Percentiles rank a stretch among this genome's conserved stretches.
These are phyloP conservation scores for Pseudotsuga menziesii DNA, from an alignment of 75 land plant genomes.

Conservation along the genomic window DNA sequence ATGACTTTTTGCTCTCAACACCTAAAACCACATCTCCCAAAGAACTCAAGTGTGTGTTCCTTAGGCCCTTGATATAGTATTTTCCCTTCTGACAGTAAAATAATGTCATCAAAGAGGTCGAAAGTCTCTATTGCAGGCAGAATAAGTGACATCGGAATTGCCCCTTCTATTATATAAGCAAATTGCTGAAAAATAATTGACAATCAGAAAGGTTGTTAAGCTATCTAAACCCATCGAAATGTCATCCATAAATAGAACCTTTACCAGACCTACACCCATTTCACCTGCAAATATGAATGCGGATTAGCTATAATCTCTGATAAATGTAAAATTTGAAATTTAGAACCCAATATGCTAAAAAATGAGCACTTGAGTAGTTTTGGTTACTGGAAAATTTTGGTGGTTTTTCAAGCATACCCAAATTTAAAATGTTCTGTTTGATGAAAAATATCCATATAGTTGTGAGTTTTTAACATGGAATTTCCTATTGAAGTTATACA, in stretches of 20 bases:
- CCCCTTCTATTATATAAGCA: constrained; percentile 39
- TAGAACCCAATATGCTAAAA: neutral
- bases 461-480: neutral
- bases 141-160: constrained; percentile 51
- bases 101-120: constrained; percentile 54
- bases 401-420: neutral
- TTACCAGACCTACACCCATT: constrained; percentile 22
- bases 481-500: too few species aligned
- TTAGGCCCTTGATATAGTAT: constrained; percentile 52
- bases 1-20: constrained; percentile 49
- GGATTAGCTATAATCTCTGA: neutral
- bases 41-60: constrained; percentile 21
- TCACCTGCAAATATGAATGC: constrained; percentile 13
- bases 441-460: neutral
- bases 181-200: constrained; percentile 50
- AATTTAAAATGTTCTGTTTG: neutral
- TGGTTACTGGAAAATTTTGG: neutral
- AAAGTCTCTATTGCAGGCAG: constrained; percentile 64
- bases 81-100: constrained; percentile 46
- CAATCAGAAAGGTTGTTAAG: constrained; percentile 63
- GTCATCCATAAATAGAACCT: constrained; percentile 25
- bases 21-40: constrained; percentile 41
- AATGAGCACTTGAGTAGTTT: neutral
- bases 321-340: neutral
- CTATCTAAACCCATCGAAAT: constrained; percentile 61